phyloP scores from a whole-genome alignment of 2,329 filamentous ascomycete species.

The Exophiala sideris region DNA sequence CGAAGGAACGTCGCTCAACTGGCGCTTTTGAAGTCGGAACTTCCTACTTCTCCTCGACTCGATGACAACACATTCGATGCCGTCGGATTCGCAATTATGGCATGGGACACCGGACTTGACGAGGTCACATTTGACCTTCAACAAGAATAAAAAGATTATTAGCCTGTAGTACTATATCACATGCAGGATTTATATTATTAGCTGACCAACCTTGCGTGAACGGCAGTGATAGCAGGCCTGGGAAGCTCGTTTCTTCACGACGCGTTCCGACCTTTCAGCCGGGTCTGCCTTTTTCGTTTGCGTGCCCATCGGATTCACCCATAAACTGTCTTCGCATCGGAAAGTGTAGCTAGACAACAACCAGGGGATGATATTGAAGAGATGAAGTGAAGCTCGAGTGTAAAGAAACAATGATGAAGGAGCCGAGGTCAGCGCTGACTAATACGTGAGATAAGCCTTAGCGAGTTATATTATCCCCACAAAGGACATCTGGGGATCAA shows the following conservation, averaged over 20 bases:
- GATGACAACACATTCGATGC: constrained; percentile 20
- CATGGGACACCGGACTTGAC: constrained; percentile 20
- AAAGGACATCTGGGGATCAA: too few relatives aligned
- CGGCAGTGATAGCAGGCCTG: constrained; percentile 36
- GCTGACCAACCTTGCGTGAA: constrained; percentile 28
- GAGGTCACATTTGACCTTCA: constrained; percentile 34
- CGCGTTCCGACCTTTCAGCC: constrained; percentile 7
- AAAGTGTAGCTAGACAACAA: not conserved
- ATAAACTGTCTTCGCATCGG: not conserved
- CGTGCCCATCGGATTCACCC: not conserved
- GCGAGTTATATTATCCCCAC: too few relatives aligned
- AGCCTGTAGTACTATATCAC: too few relatives aligned
- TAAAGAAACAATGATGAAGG: not conserved
- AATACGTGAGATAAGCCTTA: too few relatives aligned
- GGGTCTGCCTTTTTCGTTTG: too few relatives aligned
- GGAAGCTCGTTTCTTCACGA: constrained; percentile 26
- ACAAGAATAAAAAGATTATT: too few relatives aligned
- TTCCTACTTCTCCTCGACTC: constrained; percentile 23
- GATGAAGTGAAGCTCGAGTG: not conserved
- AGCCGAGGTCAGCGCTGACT: not conserved
- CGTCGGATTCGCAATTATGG: constrained; percentile 20
- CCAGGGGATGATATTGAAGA: not conserved
- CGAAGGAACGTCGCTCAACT: constrained; percentile 11
- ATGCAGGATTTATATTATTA: too few relatives aligned
- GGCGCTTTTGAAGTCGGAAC: constrained; percentile 24